These are phyloP conservation scores for Vicia villosa DNA, from an alignment of 306 rosid species.

Conservation along the genomic window DNA sequence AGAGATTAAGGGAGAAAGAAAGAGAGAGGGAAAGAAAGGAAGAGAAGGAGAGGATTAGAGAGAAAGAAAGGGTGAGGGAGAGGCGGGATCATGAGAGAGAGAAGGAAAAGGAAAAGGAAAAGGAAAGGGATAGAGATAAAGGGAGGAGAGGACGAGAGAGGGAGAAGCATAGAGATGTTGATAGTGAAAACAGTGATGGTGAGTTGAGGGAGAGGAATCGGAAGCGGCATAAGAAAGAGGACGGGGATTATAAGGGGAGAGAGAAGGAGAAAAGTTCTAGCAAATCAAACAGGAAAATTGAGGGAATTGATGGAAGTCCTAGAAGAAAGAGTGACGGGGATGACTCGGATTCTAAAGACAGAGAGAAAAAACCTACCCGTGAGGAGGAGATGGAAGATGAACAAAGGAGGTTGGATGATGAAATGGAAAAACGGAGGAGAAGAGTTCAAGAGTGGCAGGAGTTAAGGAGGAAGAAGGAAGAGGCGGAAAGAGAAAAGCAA, in stretches of 20 bases:
- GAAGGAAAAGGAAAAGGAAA: conserved; percentile 55
- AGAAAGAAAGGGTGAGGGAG: conserved; percentile 49
- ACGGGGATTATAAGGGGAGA: conserved; percentile 54
- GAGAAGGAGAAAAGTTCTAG: conserved; percentile 53
- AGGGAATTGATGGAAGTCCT: conserved; percentile 58
- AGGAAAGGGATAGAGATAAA: conserved; percentile 53
- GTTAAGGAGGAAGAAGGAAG: conserved; percentile 81
- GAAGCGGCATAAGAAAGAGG: conserved; percentile 71
- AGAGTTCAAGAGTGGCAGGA: conserved; percentile 99
- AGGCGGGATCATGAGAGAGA: conserved; percentile 50
- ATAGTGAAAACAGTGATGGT: conserved; percentile 62
- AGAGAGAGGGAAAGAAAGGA: conserved; percentile 42
- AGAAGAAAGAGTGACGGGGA: conserved; percentile 54
- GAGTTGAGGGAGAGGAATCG: conserved; percentile 58
- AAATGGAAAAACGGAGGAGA: conserved; percentile 93
- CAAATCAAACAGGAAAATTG: conserved; percentile 56
- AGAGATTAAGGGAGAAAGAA: conserved; percentile 33
- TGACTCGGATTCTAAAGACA: conserved; percentile 53
- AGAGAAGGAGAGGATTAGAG: conserved; percentile 39
- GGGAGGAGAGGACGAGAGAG: conserved; percentile 52
- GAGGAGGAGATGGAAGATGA: conserved; percentile 89
- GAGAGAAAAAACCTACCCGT: conserved; percentile 52
- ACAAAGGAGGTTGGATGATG: conserved; percentile 79
- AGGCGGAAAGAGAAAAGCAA: conserved; percentile 67
- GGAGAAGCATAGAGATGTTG: conserved; percentile 67